Evolutionary conservation across 2,329 filamentous ascomycete species (phyloP).

Genomic region (Incumbomyces lentus): DNA sequence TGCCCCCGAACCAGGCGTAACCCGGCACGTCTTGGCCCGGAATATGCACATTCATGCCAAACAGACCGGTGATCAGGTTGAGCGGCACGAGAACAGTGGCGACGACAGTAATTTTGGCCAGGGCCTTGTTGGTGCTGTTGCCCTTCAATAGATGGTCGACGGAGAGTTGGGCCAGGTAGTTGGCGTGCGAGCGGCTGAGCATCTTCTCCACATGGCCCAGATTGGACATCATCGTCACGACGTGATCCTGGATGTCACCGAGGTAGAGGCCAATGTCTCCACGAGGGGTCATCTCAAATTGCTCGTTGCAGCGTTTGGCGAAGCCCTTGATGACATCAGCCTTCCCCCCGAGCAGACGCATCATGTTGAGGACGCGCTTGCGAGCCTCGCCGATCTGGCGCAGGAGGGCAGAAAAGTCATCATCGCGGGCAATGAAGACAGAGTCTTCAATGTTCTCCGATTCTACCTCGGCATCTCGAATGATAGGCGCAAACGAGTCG

Average conservation of each 20-base stretch:
- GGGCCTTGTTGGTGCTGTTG: constrained; percentile 74
- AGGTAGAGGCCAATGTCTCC: constrained; percentile 96
- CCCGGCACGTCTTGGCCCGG: constrained; percentile 29
- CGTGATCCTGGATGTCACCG: constrained; percentile 96
- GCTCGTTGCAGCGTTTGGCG: constrained; percentile 96
- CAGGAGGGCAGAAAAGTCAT: constrained; percentile 80
- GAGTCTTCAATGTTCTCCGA: constrained; percentile 91
- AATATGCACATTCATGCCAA: constrained; percentile 42
- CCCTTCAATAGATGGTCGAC: constrained; percentile 85
- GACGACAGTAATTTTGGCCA: constrained; percentile 90
- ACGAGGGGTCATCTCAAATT: constrained; percentile 86
- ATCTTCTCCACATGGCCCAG: constrained; percentile 96
- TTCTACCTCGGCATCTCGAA: constrained; percentile 74
- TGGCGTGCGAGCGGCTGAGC: constrained; percentile 83
- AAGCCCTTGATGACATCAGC: constrained; percentile 98
- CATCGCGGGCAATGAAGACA: constrained; percentile 81
- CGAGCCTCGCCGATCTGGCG: constrained; percentile 80
- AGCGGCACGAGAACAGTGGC: constrained; percentile 93
- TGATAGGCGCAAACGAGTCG: constrained; percentile 84
- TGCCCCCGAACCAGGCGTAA: constrained; percentile 40
- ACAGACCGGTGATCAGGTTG: constrained; percentile 67
- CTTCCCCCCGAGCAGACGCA: constrained; percentile 88
- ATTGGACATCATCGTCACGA: constrained; percentile 98
- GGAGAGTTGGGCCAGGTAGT: constrained; percentile 88
- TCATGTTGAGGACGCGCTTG: constrained; percentile 87